phyloP scores from a whole-genome alignment of 2,329 filamentous ascomycete genomes.

The Aspergillus pseudoviridinutans region DNA sequence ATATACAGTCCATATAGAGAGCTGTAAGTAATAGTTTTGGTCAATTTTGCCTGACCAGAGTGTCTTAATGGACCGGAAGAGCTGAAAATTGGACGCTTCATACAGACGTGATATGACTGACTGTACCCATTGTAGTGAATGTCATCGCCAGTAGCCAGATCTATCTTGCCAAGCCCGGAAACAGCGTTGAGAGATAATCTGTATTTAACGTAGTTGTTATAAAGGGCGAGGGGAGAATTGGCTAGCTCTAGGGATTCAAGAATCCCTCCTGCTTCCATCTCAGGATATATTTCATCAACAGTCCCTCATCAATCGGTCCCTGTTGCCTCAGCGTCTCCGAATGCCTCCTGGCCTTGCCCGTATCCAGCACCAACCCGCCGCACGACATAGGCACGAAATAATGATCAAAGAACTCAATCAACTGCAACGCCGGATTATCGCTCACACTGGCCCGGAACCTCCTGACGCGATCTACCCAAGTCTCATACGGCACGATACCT shows the following conservation, averaged over 20 bases:
- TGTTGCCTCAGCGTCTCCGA: conserved; percentile 21
- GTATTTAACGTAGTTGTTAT: too few relatives aligned
- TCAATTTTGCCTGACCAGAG: too few relatives aligned
- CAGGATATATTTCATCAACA: conserved; percentile 9
- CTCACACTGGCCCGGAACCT: conserved; percentile 8
- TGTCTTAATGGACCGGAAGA: too few relatives aligned
- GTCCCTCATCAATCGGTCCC: conserved; percentile 3
- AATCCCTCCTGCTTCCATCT: conserved; percentile 11
- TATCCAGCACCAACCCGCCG: conserved; percentile 42
- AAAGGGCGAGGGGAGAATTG: too few relatives aligned
- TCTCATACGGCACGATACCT: conserved; percentile 34
- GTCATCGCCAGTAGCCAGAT: too few relatives aligned
- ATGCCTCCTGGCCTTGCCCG: conserved; percentile 30
- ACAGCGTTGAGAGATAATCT: too few relatives aligned
- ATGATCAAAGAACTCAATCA: conserved; percentile 28
- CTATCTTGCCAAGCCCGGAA: too few relatives aligned
- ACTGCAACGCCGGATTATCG: conserved; percentile 26
- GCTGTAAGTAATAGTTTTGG: too few relatives aligned
- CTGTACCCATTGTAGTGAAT: too few relatives aligned
- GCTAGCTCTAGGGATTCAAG: neutral
- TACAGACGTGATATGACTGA: too few relatives aligned
- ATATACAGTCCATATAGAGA: too few relatives aligned
- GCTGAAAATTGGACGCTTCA: too few relatives aligned
- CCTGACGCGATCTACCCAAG: conserved; percentile 38
- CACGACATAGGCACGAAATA: conserved; percentile 44